Conservation (phyloP, 1,284 basidiomycete species). For the Apiotrichum veenhuisii region DNA sequence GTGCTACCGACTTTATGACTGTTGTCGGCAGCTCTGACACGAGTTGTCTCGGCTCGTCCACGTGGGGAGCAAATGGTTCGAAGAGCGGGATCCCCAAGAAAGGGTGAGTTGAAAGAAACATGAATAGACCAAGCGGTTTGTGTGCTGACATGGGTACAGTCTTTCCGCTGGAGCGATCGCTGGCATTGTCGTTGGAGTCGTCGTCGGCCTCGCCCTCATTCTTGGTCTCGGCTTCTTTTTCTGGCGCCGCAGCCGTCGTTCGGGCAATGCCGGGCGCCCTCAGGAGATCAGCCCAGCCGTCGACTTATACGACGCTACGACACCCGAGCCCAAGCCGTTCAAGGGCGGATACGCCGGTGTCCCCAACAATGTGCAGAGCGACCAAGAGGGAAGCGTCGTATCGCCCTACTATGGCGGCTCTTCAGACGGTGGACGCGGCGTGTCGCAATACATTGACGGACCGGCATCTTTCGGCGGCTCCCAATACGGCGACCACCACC, state of each 20-base stretch:
- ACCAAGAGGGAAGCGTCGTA: background rate
- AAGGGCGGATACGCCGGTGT: background rate
- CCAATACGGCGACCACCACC: too few species aligned
- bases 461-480: too few species aligned
- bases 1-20: background rate
- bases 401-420: background rate
- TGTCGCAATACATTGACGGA: too few species aligned
- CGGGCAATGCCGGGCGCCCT: background rate
- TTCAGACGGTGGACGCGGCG: too few species aligned
- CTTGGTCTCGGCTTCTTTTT: constrained; percentile 26
- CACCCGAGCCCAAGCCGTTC: background rate
- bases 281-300: background rate
- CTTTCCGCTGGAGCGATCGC: background rate
- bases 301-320: background rate
- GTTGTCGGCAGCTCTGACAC: background rate
- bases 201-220: constrained; percentile 22
- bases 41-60: background rate
- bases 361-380: background rate
- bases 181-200: background rate
- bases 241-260: background rate
- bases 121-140: too few species aligned
- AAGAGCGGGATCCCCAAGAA: background rate
- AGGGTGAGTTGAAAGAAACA: background rate
- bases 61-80: background rate
- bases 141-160: background rate